Percentiles rank a stretch among this genome's conserved stretches.
These are phyloP conservation scores for Chrysanthemum lavandulifolium DNA, from an alignment of 129 eudicot species.

Conservation along the genomic window DNA sequence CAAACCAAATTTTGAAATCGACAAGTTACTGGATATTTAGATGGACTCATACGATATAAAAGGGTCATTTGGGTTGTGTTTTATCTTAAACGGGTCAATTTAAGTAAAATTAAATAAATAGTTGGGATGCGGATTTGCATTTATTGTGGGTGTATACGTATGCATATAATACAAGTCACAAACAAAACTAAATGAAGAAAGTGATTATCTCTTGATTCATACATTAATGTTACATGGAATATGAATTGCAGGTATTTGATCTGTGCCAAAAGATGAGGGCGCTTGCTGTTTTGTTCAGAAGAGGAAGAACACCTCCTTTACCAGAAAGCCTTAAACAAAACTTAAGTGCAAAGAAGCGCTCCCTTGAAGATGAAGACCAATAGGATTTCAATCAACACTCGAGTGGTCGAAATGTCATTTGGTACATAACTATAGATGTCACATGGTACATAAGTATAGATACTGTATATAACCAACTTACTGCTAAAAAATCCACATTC, in stretches of 20 bases:
- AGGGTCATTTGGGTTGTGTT: no score
- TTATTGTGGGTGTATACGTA: no score
- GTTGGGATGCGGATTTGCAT: no score
- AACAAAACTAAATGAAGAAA: background rate
- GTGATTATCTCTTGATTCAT: background rate
- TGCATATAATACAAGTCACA: no score
- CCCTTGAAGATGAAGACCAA: constrained; percentile 98
- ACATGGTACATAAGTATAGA: constrained; percentile 7
- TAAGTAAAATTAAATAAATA: no score
- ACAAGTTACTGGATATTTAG: background rate
- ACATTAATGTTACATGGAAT: background rate
- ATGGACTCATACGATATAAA: no score
- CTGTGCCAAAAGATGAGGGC: constrained; percentile 81
- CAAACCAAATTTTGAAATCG: background rate
- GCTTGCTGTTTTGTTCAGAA: constrained; percentile 85
- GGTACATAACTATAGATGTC: constrained; percentile 6
- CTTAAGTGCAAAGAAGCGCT: constrained; percentile 82
- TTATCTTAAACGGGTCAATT: no score
- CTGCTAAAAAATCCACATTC: background rate
- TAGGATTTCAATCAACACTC: constrained; percentile 32
- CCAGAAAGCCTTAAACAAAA: constrained; percentile 92
- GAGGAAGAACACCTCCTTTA: constrained; percentile 89
- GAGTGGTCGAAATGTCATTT: background rate
- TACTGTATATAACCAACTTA: constrained; percentile 26
- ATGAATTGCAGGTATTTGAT: constrained; percentile 75